Percentiles rank a stretch among this genome's conserved stretches.
phyloP scores from a whole-genome alignment of 306 rosid genomes.

The Cucurbita maxima region DNA sequence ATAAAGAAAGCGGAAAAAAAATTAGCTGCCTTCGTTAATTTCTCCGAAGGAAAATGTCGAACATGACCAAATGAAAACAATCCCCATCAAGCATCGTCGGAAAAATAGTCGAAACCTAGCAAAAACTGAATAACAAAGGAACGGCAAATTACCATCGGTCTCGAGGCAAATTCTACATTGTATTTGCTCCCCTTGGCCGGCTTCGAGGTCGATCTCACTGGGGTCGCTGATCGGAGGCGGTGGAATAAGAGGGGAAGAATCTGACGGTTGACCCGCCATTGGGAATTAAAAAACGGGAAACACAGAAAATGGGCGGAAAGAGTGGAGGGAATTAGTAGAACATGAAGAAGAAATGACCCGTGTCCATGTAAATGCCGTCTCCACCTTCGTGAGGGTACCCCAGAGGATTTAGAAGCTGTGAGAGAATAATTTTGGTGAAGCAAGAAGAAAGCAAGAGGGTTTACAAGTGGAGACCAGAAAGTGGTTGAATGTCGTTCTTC shows the following conservation, averaged over 20 bases:
- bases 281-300: conserved; percentile 2
- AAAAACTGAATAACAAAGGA: background rate
- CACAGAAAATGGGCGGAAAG: background rate
- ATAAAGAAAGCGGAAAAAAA: background rate
- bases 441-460: background rate
- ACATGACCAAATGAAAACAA: background rate
- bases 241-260: conserved; percentile 63
- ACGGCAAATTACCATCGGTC: conserved; percentile 50
- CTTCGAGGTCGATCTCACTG: conserved; percentile 88
- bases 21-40: background rate
- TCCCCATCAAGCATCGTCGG: background rate
- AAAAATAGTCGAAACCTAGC: conserved; percentile 7
- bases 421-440: background rate
- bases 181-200: conserved; percentile 88
- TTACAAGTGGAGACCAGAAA: background rate
- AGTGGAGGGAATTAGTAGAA: background rate
- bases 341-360: background rate
- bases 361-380: background rate
- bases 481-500: conserved; percentile 3
- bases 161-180: conserved; percentile 99
- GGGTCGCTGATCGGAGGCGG: conserved; percentile 44
- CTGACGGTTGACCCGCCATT: conserved; percentile 64
- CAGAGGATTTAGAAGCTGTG: background rate
- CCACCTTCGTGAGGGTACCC: background rate
- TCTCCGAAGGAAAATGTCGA: background rate